These are phyloP conservation scores for Pseudogymnoascus sp. DNA, from an alignment of 2,329 filamentous ascomycete genomes.

Conservation along the genomic window DNA sequence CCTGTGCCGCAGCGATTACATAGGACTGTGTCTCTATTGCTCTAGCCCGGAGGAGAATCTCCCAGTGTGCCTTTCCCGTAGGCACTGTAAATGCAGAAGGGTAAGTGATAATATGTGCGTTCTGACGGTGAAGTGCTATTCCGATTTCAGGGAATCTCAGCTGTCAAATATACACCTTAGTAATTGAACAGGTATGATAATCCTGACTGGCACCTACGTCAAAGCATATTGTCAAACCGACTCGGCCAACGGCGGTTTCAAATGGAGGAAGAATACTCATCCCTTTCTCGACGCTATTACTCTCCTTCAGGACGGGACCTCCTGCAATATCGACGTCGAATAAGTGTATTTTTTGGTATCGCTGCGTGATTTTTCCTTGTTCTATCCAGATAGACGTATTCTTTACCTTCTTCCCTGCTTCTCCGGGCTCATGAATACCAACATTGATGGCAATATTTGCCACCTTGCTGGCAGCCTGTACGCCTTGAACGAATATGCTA, in stretches of 20 bases:
- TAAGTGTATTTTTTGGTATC: constrained; percentile 84
- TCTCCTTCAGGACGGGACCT: constrained; percentile 54
- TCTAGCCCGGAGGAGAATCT: constrained; percentile 64
- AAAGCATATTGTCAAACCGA: constrained; percentile 83
- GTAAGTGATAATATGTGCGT: constrained; percentile 72
- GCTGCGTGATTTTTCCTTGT: constrained; percentile 47
- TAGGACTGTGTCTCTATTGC: constrained; percentile 87
- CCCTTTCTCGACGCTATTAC: constrained; percentile 60
- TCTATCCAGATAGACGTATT: constrained; percentile 63
- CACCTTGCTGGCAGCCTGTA: constrained; percentile 58
- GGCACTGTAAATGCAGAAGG: constrained; percentile 85
- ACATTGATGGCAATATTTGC: constrained; percentile 69
- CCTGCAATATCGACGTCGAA: constrained; percentile 63
- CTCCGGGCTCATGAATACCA: constrained; percentile 69
- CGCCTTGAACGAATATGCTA: constrained; percentile 68
- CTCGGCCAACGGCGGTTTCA: constrained; percentile 60
- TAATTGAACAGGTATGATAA: background rate
- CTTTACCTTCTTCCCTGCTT: constrained; percentile 42
- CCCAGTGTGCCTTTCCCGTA: constrained; percentile 83
- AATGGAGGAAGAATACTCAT: constrained; percentile 58
- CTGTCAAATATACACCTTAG: constrained; percentile 23
- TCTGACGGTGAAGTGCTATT: constrained; percentile 54
- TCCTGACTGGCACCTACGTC: constrained; percentile 43
- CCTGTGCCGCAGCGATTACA: constrained; percentile 79
- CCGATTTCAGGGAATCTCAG: constrained; percentile 73